Evolutionary conservation across 495 filamentous ascomycete genomes (phyloP), one percentile per base, ranked within the genome.

Genomic region (Aspergillus hancockii): DNA sequence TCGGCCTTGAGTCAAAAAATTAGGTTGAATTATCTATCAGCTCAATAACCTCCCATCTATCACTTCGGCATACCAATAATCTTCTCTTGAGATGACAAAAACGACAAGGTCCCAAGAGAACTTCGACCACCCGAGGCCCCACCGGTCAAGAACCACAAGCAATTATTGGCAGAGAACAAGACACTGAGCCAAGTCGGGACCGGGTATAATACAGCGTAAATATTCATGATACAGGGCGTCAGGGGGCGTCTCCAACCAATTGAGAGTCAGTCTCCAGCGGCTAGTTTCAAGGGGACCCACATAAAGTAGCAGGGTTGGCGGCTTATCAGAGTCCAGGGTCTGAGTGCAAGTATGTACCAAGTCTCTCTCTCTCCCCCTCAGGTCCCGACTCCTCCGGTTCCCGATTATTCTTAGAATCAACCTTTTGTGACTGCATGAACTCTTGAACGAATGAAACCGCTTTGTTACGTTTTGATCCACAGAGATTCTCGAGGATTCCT

Each of bases 141-240:
- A 54, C 54, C 19, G 9, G 8, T 32, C 25, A 54, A 54, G 31
- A 62, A 40, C 28, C 6, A 58, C 52, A 63, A 63, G 61, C 61
- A 55, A 63, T 63, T 59, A 63, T 63, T 63, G 61, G 61, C 56
- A 59, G 52, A 56, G 46, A 51, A 54, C 25, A 54, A 62, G 52
- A 58, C 31, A 41, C 41, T 38, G 30, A 41, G 22, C 58, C 34
- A 56, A 46, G 45, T 16, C 49, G 31, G 38, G 49, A 49, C 53
- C 12, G 16, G 41, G 23, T 41, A 45, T 28, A 47, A 8, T 41
- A 46, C 46, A 23, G 8, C 13, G 49, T 51, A 38, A 23, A 45
- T 28, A 57, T 49, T 8, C 25, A n/a, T 32, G 2, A 3, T 21
- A 45, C 41, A 45, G 41, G 9, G 41, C 41, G 3, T 40, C 43